phyloP scores from a whole-genome alignment of 257 asterid species.

The Jacaranda mimosifolia region DNA sequence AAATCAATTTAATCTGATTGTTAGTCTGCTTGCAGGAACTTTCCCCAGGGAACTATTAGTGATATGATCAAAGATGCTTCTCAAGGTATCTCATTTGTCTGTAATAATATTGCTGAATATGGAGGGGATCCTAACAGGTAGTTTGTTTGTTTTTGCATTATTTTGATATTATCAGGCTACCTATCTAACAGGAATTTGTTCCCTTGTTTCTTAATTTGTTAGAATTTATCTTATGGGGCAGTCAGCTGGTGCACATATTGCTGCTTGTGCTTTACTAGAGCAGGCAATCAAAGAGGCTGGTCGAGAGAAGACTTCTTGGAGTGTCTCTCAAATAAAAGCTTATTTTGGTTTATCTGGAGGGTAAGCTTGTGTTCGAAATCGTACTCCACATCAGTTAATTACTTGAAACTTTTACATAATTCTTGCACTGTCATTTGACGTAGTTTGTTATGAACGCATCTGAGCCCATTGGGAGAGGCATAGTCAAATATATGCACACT shows the following conservation, averaged over 20 bases:
- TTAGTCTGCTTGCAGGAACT: constrained; percentile 71
- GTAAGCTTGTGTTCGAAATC: constrained; percentile 51
- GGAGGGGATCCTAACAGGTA: constrained; percentile 99
- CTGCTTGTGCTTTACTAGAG: constrained; percentile 88
- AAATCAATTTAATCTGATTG: constrained; percentile 28
- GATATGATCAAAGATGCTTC: constrained; percentile 97
- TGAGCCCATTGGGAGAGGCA: too few relatives aligned
- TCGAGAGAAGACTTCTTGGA: constrained; percentile 78
- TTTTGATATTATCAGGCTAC: background rate
- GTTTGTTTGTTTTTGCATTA: background rate
- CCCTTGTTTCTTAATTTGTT: constrained; percentile 16
- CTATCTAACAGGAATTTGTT: constrained; percentile 22
- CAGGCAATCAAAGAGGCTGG: constrained; percentile 91
- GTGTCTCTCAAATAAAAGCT: constrained; percentile 84
- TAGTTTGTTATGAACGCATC: background rate
- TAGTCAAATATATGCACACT: too few relatives aligned
- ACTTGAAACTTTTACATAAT: background rate
- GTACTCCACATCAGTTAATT: background rate
- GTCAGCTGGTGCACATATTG: constrained; percentile 98
- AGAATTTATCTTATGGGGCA: constrained; percentile 97
- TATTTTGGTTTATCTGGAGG: constrained; percentile 99
- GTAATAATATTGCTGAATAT: constrained; percentile 88
- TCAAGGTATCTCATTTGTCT: constrained; percentile 89
- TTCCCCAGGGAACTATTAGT: constrained; percentile 96
- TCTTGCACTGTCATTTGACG: background rate